Evolutionary conservation across 2,329 filamentous ascomycete genomes (phyloP).

Genomic region (Xylaria polymorpha): DNA sequence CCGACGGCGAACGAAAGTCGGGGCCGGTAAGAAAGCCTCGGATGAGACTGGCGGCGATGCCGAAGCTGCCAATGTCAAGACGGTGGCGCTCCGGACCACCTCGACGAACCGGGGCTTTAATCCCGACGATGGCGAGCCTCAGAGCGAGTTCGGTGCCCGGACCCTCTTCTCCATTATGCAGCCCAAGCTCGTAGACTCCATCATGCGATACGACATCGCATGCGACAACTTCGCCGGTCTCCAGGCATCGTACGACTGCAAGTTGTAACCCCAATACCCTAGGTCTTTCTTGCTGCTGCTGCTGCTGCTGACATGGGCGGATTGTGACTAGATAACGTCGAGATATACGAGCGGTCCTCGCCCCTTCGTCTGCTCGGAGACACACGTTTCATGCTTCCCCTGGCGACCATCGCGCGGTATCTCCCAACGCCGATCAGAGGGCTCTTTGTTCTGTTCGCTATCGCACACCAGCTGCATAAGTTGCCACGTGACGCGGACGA

Average conservation of each 20-base stretch:
- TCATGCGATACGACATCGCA: conserved; percentile 39
- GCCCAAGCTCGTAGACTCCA: conserved; percentile 22
- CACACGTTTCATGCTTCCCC: conserved; percentile 28
- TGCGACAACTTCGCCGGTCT: conserved; percentile 41
- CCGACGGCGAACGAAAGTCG: conserved; percentile 20
- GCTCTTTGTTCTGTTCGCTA: conserved; percentile 41
- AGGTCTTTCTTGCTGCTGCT: background rate
- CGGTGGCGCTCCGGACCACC: background rate
- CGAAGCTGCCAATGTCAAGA: background rate
- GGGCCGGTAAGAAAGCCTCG: background rate
- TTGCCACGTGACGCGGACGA: conserved; percentile 26
- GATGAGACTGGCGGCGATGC: background rate
- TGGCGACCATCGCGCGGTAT: conserved; percentile 21
- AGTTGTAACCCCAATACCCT: conserved; percentile 33
- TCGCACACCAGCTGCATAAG: conserved; percentile 40
- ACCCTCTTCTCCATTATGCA: conserved; percentile 12
- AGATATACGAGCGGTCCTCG: conserved; percentile 47
- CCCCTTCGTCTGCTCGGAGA: conserved; percentile 37
- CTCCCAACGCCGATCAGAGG: conserved; percentile 38
- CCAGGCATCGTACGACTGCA: conserved; percentile 49
- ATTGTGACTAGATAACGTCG: conserved; percentile 46
- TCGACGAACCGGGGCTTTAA: background rate
- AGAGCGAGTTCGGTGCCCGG: conserved; percentile 1
- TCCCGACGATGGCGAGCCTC: conserved; percentile 7
- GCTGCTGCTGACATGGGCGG: conserved; percentile 19